Conservation (phyloP, 139 green algal genomes). For the Micractinium conductrix region DNA sequence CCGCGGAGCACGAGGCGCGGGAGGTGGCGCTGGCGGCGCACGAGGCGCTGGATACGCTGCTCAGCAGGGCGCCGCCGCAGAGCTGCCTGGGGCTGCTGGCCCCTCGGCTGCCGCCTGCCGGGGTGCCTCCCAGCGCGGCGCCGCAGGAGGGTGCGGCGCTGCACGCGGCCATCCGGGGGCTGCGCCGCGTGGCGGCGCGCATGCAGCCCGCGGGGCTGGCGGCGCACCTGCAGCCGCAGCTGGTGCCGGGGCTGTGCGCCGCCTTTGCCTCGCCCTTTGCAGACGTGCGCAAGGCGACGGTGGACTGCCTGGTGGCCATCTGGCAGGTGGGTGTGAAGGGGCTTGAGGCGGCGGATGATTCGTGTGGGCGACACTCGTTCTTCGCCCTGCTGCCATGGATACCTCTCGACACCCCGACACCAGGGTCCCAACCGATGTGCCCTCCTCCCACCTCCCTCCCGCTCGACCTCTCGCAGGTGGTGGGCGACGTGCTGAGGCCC, state of each 20-base stretch:
- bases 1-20: conserved; percentile 25
- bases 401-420: too few species aligned
- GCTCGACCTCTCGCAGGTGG: conserved; percentile 10
- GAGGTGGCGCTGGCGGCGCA: conserved; percentile 56
- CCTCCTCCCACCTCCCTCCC: not conserved
- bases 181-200: conserved; percentile 26
- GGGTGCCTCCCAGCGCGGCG: not conserved
- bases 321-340: too few species aligned
- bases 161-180: conserved; percentile 34
- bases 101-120: conserved; percentile 36
- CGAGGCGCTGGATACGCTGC: conserved; percentile 47
- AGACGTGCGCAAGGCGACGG: conserved; percentile 71
- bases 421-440: too few species aligned
- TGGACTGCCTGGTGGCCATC: conserved; percentile 67
- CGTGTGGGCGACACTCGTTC: too few species aligned
- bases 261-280: conserved; percentile 58
- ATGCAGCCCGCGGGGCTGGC: conserved; percentile 42
- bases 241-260: conserved; percentile 68
- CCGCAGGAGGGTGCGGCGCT: not conserved
- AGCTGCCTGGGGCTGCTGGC: conserved; percentile 42
- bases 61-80: conserved; percentile 34
- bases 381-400: too few species aligned
- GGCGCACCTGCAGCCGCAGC: conserved; percentile 25
- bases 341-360: too few species aligned
- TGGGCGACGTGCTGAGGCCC: conserved; percentile 58